Base-by-base conservation (phyloP, 805 yeast genomes). In the Starmerella sp. region DNA sequence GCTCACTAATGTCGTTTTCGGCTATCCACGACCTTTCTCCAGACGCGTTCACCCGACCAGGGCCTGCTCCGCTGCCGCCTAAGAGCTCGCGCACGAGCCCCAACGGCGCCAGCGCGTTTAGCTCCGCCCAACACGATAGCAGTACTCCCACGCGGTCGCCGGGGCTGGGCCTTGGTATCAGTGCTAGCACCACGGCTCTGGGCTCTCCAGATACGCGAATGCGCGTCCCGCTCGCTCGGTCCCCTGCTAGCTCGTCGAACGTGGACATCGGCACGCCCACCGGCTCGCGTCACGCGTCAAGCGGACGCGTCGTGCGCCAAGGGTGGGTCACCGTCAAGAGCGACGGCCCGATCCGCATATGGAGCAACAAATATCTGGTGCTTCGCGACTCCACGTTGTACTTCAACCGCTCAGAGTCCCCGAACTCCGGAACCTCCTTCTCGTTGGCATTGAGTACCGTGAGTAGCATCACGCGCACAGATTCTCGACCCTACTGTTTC, bases 311-410 rank as follows among this genome's bases (percentile, higher is more conserved):
- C 15, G 37, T 53, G 6, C 65, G 78, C 55, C 76, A 80, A 55
- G 96, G 97, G 0, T 90, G 96, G 95, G 90, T 88, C 28, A 85
- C 86, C 53, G 82, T 88, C 56, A 90, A 87, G 68, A 97, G 91
- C 63, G 97, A 91, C 63, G 96, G 97, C 50, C 57, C 65, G 35
- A 73, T 91, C 59, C 79, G 87, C 60, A 75, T 95, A 62, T 91
- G 98, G 98, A 89, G 90, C 56, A 89, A 89, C 66, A 79, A 93
- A 63, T 91, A 75, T 68, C 73, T 91, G 72, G 84, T 86, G 6
- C 73, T 91, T 49, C 80, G 80, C 62, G 96, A 89, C 60, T 77
- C 84, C 42, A 78, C 83, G 46, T 70, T 91, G 55, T 84, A 82
- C 54, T 80, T 91, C 60, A 86, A 82, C 72, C 87, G 85, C 64